phyloP scores from a whole-genome alignment of 768 basidiomycete species.

The Lentinula lateritia region DNA sequence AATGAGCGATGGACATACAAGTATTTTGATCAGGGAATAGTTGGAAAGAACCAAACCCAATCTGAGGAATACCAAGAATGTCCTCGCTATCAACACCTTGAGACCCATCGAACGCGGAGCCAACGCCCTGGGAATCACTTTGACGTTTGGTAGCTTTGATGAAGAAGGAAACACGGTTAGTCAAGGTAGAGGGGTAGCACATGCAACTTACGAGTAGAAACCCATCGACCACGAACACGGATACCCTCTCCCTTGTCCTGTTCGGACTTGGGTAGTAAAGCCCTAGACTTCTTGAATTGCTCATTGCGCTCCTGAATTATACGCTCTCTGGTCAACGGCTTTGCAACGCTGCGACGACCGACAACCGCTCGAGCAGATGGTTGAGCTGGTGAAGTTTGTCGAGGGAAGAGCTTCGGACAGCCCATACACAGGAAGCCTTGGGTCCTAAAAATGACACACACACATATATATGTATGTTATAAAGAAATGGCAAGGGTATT shows the following conservation, averaged over 20 bases:
- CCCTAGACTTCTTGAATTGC: slow-evolving; percentile 37
- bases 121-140: slow-evolving; percentile 29
- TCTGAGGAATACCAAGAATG: slow-evolving; percentile 48
- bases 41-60: slow-evolving; percentile 57
- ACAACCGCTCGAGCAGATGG: slow-evolving; percentile 34
- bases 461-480: neutral
- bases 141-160: slow-evolving; percentile 43
- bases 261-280: slow-evolving; percentile 15
- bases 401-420: slow-evolving; percentile 52
- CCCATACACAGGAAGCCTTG: slow-evolving; percentile 55
- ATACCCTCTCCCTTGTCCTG: slow-evolving; percentile 26
- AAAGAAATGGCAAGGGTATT: neutral
- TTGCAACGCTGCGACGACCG: slow-evolving; percentile 28
- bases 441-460: slow-evolving; percentile 21
- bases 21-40: slow-evolving; percentile 64
- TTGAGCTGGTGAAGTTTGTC: slow-evolving; percentile 26
- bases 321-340: slow-evolving; percentile 39
- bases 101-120: slow-evolving; percentile 56
- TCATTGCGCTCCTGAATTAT: slow-evolving; percentile 45
- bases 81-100: slow-evolving; percentile 64
- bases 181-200: neutral
- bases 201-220: slow-evolving; percentile 39
- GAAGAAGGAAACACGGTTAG: slow-evolving; percentile 6
- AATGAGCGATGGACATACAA: neutral
- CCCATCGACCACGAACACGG: slow-evolving; percentile 56